These are phyloP conservation scores for Liriodendron chinense DNA, from an alignment of 164 flowering plant genomes.

Conservation along the genomic window DNA sequence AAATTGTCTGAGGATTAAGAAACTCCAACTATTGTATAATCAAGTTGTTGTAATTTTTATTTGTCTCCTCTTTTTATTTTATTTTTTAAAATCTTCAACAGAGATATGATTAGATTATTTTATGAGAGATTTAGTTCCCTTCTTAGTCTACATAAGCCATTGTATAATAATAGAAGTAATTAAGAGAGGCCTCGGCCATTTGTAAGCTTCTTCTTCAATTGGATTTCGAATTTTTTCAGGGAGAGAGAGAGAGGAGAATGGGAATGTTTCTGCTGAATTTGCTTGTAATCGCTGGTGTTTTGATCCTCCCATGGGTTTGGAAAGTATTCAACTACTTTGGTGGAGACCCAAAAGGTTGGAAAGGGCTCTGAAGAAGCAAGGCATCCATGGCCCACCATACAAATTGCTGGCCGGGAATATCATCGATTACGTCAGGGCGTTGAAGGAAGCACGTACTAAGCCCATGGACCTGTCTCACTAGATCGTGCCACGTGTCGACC, in stretches of 20 bases:
- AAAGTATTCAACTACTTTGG: not conserved
- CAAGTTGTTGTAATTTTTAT: too few relatives aligned
- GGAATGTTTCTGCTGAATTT: not conserved
- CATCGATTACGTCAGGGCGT: not conserved
- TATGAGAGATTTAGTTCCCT: too few relatives aligned
- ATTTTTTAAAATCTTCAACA: too few relatives aligned
- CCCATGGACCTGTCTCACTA: slow-evolving; percentile 16
- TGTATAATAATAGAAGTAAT: too few relatives aligned
- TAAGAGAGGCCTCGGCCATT: too few relatives aligned
- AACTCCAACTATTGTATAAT: too few relatives aligned
- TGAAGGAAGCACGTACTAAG: slow-evolving; percentile 6
- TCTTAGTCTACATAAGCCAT: too few relatives aligned
- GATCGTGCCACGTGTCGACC: slow-evolving; percentile 13
- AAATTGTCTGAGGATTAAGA: too few relatives aligned
- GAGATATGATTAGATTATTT: too few relatives aligned
- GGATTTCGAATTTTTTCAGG: too few relatives aligned
- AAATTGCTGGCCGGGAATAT: slow-evolving; percentile 3
- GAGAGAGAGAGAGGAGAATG: slow-evolving; percentile 11
- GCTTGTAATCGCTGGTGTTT: not conserved
- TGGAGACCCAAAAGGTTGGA: slow-evolving; percentile 4
- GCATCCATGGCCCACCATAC: slow-evolving; percentile 15
- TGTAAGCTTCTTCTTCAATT: too few relatives aligned
- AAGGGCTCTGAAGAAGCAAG: slow-evolving; percentile 8
- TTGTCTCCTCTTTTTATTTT: too few relatives aligned
- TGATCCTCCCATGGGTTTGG: not conserved